phyloP scores from a whole-genome alignment of 139 green algal genomes.

The Trebouxia sp. region DNA sequence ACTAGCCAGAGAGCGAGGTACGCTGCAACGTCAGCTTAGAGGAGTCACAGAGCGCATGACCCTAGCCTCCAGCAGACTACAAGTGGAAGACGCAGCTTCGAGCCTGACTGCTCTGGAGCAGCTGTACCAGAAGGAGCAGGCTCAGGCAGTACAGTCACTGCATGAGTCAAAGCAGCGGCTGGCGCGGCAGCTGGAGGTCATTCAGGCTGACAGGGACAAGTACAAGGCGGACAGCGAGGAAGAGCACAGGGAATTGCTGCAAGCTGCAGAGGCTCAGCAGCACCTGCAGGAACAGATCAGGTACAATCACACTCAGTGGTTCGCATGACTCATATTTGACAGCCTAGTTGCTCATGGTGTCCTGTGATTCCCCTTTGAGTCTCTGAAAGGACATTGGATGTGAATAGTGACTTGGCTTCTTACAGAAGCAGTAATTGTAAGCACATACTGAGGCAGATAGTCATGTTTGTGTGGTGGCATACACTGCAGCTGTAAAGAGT shows the following conservation, averaged over 20 bases:
- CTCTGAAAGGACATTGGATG: neutral
- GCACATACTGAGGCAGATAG: no score
- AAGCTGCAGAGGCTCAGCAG: conserved; percentile 11
- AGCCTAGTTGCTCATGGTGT: no score
- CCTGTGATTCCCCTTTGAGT: no score
- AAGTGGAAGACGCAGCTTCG: conserved; percentile 15
- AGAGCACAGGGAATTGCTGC: conserved; percentile 14
- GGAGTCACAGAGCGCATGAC: neutral
- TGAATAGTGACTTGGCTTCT: no score
- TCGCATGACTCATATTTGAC: no score
- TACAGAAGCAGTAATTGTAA: no score
- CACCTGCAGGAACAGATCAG: conserved; percentile 19
- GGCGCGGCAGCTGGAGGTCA: neutral
- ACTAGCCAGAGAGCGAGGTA: neutral
- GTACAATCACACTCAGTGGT: no score
- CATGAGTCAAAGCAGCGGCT: conserved; percentile 21
- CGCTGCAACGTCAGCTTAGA: neutral
- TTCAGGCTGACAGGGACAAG: conserved; percentile 12
- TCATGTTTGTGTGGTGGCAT: no score
- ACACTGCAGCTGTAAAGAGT: no score
- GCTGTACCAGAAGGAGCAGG: conserved; percentile 26
- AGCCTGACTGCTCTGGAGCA: conserved; percentile 13
- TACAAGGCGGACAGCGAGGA: conserved; percentile 12
- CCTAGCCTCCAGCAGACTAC: neutral
- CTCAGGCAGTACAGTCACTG: conserved; percentile 11